Conservation (phyloP, 108 stramenopile genomes). For the Aurantiochytrium sp. region DNA sequence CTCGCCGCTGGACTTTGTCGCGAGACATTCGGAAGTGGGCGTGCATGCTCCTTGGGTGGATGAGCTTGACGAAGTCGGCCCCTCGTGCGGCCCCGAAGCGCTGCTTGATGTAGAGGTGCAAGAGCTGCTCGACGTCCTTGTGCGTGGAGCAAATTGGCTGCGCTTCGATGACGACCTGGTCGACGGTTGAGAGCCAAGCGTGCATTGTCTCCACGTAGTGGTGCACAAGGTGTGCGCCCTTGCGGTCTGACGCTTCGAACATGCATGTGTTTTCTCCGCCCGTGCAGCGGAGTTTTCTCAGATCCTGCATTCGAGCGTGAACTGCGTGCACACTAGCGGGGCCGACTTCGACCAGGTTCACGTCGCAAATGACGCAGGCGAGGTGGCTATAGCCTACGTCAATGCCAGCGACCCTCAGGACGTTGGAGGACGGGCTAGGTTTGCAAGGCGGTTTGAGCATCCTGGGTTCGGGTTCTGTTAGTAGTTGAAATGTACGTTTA, state of each 20-base stretch:
- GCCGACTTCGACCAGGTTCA: not conserved
- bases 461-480: no score
- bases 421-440: no score
- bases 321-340: not conserved
- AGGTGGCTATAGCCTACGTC: not conserved
- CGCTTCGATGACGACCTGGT: not conserved
- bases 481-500: no score
- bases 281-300: not conserved
- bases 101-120: not conserved
- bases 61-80: not conserved
- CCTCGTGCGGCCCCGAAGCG: not conserved
- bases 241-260: not conserved
- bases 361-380: not conserved
- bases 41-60: not conserved
- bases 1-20: not conserved
- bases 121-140: not conserved
- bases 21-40: not conserved
- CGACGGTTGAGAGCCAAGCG: not conserved
- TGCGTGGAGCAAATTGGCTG: not conserved
- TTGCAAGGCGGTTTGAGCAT: no score
- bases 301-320: not conserved
- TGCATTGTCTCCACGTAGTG: not conserved
- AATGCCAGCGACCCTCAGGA: not conserved
- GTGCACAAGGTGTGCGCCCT: not conserved
- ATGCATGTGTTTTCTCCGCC: not conserved